Evolutionary conservation across 805 yeast species (phyloP).

Genomic region (Yamadazyma tumulicola): DNA sequence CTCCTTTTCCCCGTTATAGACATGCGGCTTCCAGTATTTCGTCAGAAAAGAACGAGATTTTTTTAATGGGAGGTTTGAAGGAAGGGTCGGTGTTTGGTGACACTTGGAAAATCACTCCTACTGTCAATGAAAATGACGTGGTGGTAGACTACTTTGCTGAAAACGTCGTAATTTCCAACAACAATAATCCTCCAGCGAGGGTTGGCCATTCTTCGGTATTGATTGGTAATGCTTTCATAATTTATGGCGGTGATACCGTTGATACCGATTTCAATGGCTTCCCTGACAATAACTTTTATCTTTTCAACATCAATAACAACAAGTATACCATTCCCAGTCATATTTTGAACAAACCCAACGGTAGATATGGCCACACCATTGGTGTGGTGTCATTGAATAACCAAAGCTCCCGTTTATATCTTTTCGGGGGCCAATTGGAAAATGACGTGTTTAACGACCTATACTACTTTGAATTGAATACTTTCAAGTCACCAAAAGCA

Average conservation of each 20-base stretch:
- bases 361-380: slow-evolving; percentile 92
- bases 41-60: slow-evolving; percentile 77
- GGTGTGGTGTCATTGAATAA: slow-evolving; percentile 59
- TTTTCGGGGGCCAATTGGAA: slow-evolving; percentile 92
- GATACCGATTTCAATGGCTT: slow-evolving; percentile 70
- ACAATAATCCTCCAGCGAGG: slow-evolving; percentile 87
- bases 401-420: slow-evolving; percentile 55
- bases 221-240: slow-evolving; percentile 91
- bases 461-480: slow-evolving; percentile 80
- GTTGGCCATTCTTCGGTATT: slow-evolving; percentile 93
- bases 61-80: slow-evolving; percentile 91
- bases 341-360: slow-evolving; percentile 65
- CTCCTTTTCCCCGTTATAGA: slow-evolving; percentile 94
- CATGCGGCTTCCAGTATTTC: slow-evolving; percentile 81
- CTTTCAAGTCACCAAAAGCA: slow-evolving; percentile 78
- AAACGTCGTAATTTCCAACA: slow-evolving; percentile 50
- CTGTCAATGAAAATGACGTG: slow-evolving; percentile 17
- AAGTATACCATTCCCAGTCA: slow-evolving; percentile 45
- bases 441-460: slow-evolving; percentile 84
- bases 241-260: slow-evolving; percentile 95
- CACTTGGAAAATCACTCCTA: slow-evolving; percentile 80
- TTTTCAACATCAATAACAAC: slow-evolving; percentile 59
- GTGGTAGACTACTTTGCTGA: slow-evolving; percentile 27
- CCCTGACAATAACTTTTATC: slow-evolving; percentile 85
- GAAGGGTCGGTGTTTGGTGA: slow-evolving; percentile 93